Evolutionary conservation across 2,329 filamentous ascomycete genomes (phyloP), one percentile per base, ranked within the genome.

Genomic region (Alternaria ethzedia): DNA sequence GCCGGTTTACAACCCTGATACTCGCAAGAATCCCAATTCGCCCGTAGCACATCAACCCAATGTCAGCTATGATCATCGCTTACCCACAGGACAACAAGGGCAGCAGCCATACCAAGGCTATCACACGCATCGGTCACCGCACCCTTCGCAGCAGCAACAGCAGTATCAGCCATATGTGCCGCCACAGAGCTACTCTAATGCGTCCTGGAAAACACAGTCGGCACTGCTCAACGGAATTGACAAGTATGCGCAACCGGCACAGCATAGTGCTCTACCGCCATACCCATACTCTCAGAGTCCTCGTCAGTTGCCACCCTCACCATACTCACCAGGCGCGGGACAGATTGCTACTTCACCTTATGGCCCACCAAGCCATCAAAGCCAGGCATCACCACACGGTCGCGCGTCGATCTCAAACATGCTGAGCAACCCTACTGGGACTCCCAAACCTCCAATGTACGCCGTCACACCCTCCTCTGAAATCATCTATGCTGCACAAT

Each of bases 31-130:
- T 41, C 77, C 78, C 11, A 78, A 79, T 46, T 78, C 78, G 26
- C 78, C 78, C 12, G 76, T 78, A 23, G 78, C 76, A 54, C 78
- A 80, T 65, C 78, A 80, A 57, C 77, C 78, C 13, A 79, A 79
- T 52, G 75, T 78, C 28, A 71, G 71, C 47, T 79, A 79, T 57
- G 76, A 79, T 47, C 70, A 78, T 59, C 70, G 76, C 17, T 52
- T 73, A 46, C 58, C 69, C 36, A 61, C 57, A 32, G 67, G 74
- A 57, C 75, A 72, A 28, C 69, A 76, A 56, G 73, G 72, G 26
- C 69, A 68, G 54, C 55, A 57, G 51, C 43, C 64, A 32, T 61
- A 69, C 43, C 68, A 66, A 30, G 61, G 61, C 13, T 71, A 73
- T 41, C 70, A 74, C 32, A 63, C 66, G 6, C 70, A 70, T 32